Base-by-base conservation (phyloP, 805 yeast species). In the Dipodascopsis uninucleata region DNA sequence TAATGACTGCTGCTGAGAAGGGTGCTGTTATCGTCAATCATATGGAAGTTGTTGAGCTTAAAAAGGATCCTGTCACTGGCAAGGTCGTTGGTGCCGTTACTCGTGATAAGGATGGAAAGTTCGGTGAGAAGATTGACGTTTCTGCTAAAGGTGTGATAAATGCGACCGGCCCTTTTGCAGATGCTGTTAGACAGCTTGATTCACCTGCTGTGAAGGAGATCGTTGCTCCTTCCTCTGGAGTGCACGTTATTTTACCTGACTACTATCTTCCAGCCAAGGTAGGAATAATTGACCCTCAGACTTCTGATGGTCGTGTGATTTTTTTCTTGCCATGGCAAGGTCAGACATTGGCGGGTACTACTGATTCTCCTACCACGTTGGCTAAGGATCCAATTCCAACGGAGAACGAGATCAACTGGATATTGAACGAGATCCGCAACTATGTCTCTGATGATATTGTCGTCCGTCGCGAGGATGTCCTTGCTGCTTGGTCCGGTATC, bases 311-410 rank as follows among this genome's bases (percentile, higher is more conserved):
- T 46, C 80, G 97, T 68, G 97, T 89, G 41, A 85, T 90, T 84
- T 89, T 89, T 70, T 89, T 90, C 72, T 73, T 89, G 65, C 97
- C 97, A 58, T 89, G 97, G 97, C 96, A 88, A 71, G 96, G 96
- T 4, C 85, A 88, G 65, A 95, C 89, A 26, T 74, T 89, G 55
- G 96, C 96, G 47, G 97, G 97, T 64, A 89, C 97, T 50, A 89
- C 97, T 44, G 97, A 89, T 70, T 82, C 86, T 41, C 95, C 96
- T 34, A 57, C 66, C 49, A 57, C 53, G 16, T 60, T 69, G 41
- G 64, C 61, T 41, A 53, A 58, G 39, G 67, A 68, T 57, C 97
- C 97, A 45, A 75, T 79, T 39, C 95, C 97, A 23, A 72, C 81
- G 33, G 96, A 89, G 67, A 83, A 80, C 52, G 97, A 89, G 61